Conservation (phyloP, 352 stramenopile genomes). For the Phytophthora cryptogea region DNA sequence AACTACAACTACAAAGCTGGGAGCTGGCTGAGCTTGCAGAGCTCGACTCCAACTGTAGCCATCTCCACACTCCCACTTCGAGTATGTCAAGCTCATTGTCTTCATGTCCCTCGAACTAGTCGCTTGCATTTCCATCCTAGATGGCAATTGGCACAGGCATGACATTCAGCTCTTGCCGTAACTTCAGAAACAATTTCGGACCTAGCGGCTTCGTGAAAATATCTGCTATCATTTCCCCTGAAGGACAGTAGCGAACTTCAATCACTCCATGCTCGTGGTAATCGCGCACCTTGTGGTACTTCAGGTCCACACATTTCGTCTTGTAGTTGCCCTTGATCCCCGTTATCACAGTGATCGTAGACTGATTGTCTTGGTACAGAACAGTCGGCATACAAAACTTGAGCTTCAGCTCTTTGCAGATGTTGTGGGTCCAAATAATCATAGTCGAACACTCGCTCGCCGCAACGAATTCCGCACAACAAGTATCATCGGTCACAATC, state of each 20-base stretch:
- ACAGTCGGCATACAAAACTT: constrained; percentile 1
- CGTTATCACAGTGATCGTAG: constrained; percentile 11
- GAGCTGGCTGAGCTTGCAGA: no score
- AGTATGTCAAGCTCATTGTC: no score
- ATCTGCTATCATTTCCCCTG: no score
- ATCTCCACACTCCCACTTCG: no score
- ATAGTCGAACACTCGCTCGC: constrained; percentile 6
- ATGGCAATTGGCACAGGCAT: no score
- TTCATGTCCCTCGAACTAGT: no score
- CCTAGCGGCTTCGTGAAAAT: no score
- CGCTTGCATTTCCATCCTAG: no score
- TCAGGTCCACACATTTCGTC: constrained; percentile 11
- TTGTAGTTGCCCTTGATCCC: constrained; percentile 19
- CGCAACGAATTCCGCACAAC: constrained; percentile 3
- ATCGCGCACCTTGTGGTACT: constrained; percentile 13
- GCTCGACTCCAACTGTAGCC: no score
- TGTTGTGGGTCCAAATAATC: constrained; percentile 14
- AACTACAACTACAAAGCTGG: no score
- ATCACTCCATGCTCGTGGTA: constrained; percentile 12
- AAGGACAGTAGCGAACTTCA: constrained; percentile 8
- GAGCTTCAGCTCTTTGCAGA: constrained; percentile 13
- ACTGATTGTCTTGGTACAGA: constrained; percentile 15
- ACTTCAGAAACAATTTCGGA: no score
- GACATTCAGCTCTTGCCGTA: no score
- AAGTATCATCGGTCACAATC: constrained; percentile 1